These are phyloP conservation scores for Penicillium ochrochloron DNA, from an alignment of 495 filamentous ascomycete genomes.

Conservation along the genomic window DNA sequence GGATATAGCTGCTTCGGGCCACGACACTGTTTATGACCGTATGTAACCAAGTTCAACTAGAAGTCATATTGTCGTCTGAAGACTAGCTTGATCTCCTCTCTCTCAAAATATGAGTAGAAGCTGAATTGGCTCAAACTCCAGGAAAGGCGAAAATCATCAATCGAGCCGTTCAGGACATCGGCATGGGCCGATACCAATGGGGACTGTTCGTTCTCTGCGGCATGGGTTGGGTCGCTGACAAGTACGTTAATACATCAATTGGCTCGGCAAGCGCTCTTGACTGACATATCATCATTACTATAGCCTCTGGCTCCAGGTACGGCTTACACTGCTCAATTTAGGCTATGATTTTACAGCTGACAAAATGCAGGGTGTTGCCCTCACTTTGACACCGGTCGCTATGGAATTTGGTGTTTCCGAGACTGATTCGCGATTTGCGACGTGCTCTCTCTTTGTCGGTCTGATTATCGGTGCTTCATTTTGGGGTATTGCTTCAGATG, in stretches of 20 bases:
- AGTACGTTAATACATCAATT: constrained; percentile 35
- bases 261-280: constrained; percentile 1
- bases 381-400: constrained; percentile 48
- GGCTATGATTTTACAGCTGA: constrained; percentile 11
- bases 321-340: not conserved
- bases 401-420: constrained; percentile 50
- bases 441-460: constrained; percentile 49
- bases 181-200: constrained; percentile 86
- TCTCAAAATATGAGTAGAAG: not conserved
- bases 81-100: not conserved
- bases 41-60: constrained; percentile 34
- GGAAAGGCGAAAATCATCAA: constrained; percentile 38
- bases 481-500: constrained; percentile 55
- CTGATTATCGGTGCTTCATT: constrained; percentile 54
- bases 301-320: constrained; percentile 49
- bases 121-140: constrained; percentile 5
- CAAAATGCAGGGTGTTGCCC: constrained; percentile 45
- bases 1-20: constrained; percentile 49
- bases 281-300: constrained; percentile 18
- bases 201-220: constrained; percentile 76
- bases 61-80: not conserved
- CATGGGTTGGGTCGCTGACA: constrained; percentile 73
- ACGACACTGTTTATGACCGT: constrained; percentile 59
- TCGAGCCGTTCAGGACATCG: constrained; percentile 61
- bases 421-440: constrained; percentile 52